These are phyloP conservation scores for Chionographis japonica DNA, from an alignment of 106 monocot genomes.

Conservation along the genomic window DNA sequence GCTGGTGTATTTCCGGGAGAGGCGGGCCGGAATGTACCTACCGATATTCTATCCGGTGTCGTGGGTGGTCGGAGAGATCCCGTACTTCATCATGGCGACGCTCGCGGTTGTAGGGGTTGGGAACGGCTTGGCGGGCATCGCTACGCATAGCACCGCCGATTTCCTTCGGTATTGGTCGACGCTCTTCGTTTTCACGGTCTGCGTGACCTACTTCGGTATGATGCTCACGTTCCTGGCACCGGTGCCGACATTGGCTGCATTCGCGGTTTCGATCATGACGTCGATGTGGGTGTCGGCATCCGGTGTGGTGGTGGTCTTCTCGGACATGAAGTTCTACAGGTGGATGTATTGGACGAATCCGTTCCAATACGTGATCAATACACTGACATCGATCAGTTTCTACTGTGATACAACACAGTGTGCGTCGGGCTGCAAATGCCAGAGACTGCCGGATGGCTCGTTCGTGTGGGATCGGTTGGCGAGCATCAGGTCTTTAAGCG, in stretches of 20 bases:
- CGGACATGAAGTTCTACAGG: slow-evolving; percentile 15
- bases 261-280: not conserved
- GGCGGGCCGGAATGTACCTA: slow-evolving; percentile 8
- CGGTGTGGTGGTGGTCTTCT: slow-evolving; percentile 15
- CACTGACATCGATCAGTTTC: slow-evolving; percentile 16
- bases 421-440: slow-evolving; percentile 2
- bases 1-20: slow-evolving; percentile 9
- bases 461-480: slow-evolving; percentile 11
- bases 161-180: slow-evolving; percentile 10
- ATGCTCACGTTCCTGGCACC: slow-evolving; percentile 20
- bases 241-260: slow-evolving; percentile 1
- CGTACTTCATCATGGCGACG: slow-evolving; percentile 10
- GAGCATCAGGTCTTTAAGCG: slow-evolving; percentile 1
- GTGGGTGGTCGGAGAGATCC: slow-evolving; percentile 13
- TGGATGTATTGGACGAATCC: slow-evolving; percentile 25
- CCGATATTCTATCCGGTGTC: slow-evolving; percentile 19
- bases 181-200: slow-evolving; percentile 17
- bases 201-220: slow-evolving; percentile 18
- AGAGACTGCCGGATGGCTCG: not conserved
- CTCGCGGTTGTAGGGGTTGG: slow-evolving; percentile 13
- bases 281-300: slow-evolving; percentile 18
- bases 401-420: slow-evolving; percentile 13
- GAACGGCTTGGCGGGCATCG: slow-evolving; percentile 18
- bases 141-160: not conserved
- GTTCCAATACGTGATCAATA: slow-evolving; percentile 13